A percentile compares a stretch with the other conserved stretches of the same genome.
These are phyloP conservation scores for Candida cerambycidarum DNA, from an alignment of 805 yeast genomes.

Conservation along the genomic window DNA sequence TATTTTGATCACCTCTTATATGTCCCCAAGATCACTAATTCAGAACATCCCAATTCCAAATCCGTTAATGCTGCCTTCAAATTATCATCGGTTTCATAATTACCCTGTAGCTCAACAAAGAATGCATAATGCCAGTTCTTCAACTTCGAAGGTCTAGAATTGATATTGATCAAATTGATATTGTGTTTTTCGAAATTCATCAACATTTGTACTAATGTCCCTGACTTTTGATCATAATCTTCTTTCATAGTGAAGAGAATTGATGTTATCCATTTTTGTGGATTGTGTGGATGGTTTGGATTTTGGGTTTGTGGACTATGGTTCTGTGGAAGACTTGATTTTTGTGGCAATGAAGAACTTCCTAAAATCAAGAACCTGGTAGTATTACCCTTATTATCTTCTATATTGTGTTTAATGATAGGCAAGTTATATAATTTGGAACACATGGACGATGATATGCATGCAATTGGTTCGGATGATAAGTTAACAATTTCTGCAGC, in stretches of 20 bases:
- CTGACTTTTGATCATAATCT: constrained; percentile 60
- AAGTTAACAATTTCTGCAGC: constrained; percentile 69
- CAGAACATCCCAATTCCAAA: constrained; percentile 44
- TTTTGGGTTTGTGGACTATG: constrained; percentile 5
- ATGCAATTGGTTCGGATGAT: constrained; percentile 49
- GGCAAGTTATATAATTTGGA: constrained; percentile 59
- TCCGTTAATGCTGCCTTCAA: constrained; percentile 39
- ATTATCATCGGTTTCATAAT: constrained; percentile 23
- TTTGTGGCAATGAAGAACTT: constrained; percentile 9
- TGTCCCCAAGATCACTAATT: constrained; percentile 64
- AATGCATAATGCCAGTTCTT: constrained; percentile 80
- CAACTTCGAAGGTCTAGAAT: constrained; percentile 71
- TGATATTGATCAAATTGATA: constrained; percentile 68
- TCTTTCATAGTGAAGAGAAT: constrained; percentile 63
- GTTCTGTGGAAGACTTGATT: neutral
- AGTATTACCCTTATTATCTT: constrained; percentile 74
- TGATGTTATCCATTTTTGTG: constrained; percentile 47
- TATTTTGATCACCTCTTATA: too few relatives aligned
- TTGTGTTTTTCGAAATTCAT: constrained; percentile 52
- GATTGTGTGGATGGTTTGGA: neutral
- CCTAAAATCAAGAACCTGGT: constrained; percentile 81
- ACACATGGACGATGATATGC: constrained; percentile 73
- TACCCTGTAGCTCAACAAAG: constrained; percentile 67
- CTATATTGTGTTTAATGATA: constrained; percentile 55
- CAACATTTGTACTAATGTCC: constrained; percentile 69